phyloP scores from a whole-genome alignment of 2,329 filamentous ascomycete species.

The Aureobasidium sp. region DNA sequence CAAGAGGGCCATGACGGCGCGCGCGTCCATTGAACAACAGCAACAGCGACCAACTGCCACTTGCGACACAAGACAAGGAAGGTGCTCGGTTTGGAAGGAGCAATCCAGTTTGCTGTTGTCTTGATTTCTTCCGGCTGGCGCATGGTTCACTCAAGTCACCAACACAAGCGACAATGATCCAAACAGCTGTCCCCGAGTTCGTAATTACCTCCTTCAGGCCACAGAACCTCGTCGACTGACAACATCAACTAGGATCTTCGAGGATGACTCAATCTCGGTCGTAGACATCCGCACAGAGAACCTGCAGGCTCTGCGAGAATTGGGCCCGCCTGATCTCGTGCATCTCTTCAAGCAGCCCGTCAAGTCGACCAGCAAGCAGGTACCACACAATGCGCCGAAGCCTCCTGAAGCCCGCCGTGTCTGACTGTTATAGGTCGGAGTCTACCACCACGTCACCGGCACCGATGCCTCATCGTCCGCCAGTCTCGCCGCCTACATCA shows the following conservation, averaged over 20 bases:
- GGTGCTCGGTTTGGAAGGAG: neutral
- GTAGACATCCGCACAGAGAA: conserved; percentile 90
- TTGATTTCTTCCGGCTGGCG: neutral
- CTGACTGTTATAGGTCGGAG: conserved; percentile 57
- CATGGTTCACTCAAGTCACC: neutral
- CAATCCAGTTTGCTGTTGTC: neutral
- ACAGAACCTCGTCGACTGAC: neutral
- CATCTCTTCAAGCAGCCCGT: conserved; percentile 77
- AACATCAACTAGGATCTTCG: conserved; percentile 64
- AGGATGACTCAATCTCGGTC: conserved; percentile 85
- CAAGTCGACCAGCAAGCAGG: conserved; percentile 52
- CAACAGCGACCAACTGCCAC: neutral
- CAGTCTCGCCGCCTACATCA: conserved; percentile 95
- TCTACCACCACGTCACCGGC: conserved; percentile 97
- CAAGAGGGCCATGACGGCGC: neutral
- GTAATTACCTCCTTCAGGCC: conserved; percentile 16
- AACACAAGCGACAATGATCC: conserved; percentile 29
- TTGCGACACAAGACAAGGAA: neutral
- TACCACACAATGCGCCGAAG: conserved; percentile 25
- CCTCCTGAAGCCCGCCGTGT: neutral
- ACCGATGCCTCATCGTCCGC: conserved; percentile 96
- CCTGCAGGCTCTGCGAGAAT: conserved; percentile 75
- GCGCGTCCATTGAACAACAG: neutral
- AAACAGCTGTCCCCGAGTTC: conserved; percentile 39
- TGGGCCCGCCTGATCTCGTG: conserved; percentile 91